Base-by-base conservation (phyloP, 768 basidiomycete genomes). In the Pleurotus tuber-regium region DNA sequence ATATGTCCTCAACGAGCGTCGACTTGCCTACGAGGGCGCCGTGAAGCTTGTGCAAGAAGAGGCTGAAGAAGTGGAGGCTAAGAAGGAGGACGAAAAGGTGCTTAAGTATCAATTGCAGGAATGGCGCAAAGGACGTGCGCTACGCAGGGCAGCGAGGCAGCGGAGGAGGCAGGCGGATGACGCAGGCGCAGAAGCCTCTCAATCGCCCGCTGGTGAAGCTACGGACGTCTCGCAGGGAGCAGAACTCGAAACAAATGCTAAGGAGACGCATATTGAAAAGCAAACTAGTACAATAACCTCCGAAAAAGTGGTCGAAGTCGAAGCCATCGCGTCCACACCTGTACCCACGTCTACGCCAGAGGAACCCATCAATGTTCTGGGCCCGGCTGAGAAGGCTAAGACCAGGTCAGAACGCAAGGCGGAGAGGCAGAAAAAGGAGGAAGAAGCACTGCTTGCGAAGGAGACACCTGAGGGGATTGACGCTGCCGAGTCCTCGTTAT, bases 1-100 rank as follows among this genome's bases (percentile, higher is more conserved):
- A 67, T 84, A 80, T 53, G 84, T 98, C 18, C 74, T 98, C 43
- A 92, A 92, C 62, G 95, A 98, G 64, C 86, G 97, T 29, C 79
- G 94, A 39, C 65, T 92, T 19, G 92, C 91, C 7, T 89, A 92
- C 55, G 82, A 89, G 55, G 82, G 86, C 9, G 91, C 91, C 7
- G 47, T 76, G 25, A 61, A 71, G 55, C 65, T 82, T 16, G 68
- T 69, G 0, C 69, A 73, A 49, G 56, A 57, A 46, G 65, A 75
- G 55, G 58, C 57, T 35, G 64, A 69, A 43, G 67, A 64, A 38
- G 59, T 47, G 2, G 55, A 60, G 29, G 43, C 41, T 24, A 47
- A 46, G 24, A 56, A 59, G 16, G 54, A 63, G 23, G 61, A 67
- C 31, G 56, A 60, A 23, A 53, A 65, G 26, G 63, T 73, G 33